Conservation (phyloP, 805 yeast genomes). For the Hagleromyces aurorensis region DNA sequence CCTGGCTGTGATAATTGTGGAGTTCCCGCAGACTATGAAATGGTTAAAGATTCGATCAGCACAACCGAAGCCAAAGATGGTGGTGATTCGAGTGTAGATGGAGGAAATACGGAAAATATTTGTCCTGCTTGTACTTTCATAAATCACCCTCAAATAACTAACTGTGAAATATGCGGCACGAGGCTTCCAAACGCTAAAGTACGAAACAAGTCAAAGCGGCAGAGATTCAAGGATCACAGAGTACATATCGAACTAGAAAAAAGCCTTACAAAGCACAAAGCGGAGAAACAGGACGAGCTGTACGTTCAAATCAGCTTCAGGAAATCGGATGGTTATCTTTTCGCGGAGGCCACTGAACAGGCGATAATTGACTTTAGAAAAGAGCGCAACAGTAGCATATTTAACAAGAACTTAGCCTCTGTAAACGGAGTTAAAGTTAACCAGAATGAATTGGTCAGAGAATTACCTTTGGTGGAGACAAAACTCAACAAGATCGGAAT, state of each 20-base stretch:
- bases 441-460: constrained; percentile 3
- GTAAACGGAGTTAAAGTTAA: constrained; percentile 26
- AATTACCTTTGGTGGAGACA: constrained; percentile 14
- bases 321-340: constrained; percentile 52
- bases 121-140: constrained; percentile 67
- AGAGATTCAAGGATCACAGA: constrained; percentile 27
- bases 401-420: constrained; percentile 28
- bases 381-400: constrained; percentile 27
- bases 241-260: constrained; percentile 30
- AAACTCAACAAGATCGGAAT: constrained; percentile 50
- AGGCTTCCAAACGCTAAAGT: constrained; percentile 30
- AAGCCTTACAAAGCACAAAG: constrained; percentile 12
- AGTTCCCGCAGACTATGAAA: constrained; percentile 36
- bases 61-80: constrained; percentile 1
- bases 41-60: constrained; percentile 30
- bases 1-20: constrained; percentile 61
- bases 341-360: constrained; percentile 40
- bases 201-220: constrained; percentile 14
- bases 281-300: constrained; percentile 9
- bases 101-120: constrained; percentile 8
- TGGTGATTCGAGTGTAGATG: not conserved
- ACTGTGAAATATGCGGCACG: constrained; percentile 86
- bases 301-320: constrained; percentile 68
- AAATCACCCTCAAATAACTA: constrained; percentile 69
- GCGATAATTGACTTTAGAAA: constrained; percentile 45